Base-by-base conservation (phyloP, 2,329 filamentous ascomycete genomes). In the Colletotrichum destructivum region DNA sequence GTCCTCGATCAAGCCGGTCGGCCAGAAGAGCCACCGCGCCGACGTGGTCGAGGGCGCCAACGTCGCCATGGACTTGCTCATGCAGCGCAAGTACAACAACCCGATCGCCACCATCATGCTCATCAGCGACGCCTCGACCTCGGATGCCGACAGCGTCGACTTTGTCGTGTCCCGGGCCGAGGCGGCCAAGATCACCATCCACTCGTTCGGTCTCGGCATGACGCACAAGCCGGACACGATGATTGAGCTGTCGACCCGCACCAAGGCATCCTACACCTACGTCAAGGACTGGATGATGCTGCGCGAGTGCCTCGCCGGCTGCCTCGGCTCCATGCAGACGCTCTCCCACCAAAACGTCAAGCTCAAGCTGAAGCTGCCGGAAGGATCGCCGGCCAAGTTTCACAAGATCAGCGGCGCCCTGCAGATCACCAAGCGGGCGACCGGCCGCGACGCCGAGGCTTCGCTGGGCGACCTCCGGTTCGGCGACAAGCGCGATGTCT, bases 221-320 rank as follows among this genome's bases (percentile, higher is more conserved):
- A 98, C 96, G 0, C 96, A 99, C 83, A 98, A 98, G 83, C 96
- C 96, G 6, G 96, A 99, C 79, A 98, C 95, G 0, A 97, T 99
- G 95, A 98, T 99, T 74, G 96, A 98, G 82, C 86, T 99, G 15
- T 98, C 96, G 0, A 96, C 94, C 8, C 90, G 95, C 72, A 99
- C 96, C 4, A 99, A 98, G 84, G 96, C 95, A 5, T 97, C 95
- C 1, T 99, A 98, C 79, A 97, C 95, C 1, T 99, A 98, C 78
- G 95, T 99, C 76, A 99, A 98, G 83, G 96, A 99, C 81, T 99
- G 96, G 96, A 98, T 98, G 96, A 99, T 98, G 96, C 88, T 99
- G 46, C 92, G 96, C 38, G 96, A 99, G 81, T 98, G 96, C 80
- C 88, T 98, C 55, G 96, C 95, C 31, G 96, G 96, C 54, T 98